Evolutionary conservation across 2,329 filamentous ascomycete species (phyloP), one percentile per base, ranked within the genome.

Genomic region (Cladobotryum mycophilum): DNA sequence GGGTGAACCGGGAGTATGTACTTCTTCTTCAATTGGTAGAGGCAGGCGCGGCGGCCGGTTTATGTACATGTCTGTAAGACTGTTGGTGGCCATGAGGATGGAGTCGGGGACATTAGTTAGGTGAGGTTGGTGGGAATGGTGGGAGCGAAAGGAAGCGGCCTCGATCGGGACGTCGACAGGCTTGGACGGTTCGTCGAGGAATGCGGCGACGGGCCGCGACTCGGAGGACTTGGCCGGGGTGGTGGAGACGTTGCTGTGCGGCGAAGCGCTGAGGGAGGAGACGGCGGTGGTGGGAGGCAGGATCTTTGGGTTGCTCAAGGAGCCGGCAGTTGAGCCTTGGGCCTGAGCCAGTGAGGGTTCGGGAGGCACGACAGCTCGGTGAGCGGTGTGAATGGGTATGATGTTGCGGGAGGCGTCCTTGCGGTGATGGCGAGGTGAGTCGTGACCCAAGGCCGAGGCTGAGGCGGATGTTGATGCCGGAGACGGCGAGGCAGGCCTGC

Each of bases 11-110:
- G 92, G 92, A 1, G 87, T 89, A 60, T 93, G 85, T 13, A 88
- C 80, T 66, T 95, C 90, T 73, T 96, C 89, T 61, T 95, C 90
- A 61, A 97, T 96, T 49, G 92, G 91, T 53, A 97, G 80, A 52
- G 92, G 92, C 61, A 97, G 76, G 54, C 92, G 86, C 46, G 92
- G 92, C 42, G 92, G 92, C n/a, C 86, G 79, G 52, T 78, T 74
- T 61, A 80, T 70, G 61, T 84, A 85, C 72, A 84, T 78, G 58
- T 82, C 80, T 56, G 81, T 82, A 57, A 84, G 67, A 61, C 81
- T 84, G 67, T 69, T 78, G 55, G 76, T 77, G 50, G 75, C 69
- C 45, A 77, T 65, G 55, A 76, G 69, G 38, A 71, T 67, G 30
- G 69, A 60, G 42, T 79, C 73, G 69, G 57, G 59, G 59, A 55